phyloP scores from a whole-genome alignment of 2,329 filamentous ascomycete genomes.

The Beauveria australis region DNA sequence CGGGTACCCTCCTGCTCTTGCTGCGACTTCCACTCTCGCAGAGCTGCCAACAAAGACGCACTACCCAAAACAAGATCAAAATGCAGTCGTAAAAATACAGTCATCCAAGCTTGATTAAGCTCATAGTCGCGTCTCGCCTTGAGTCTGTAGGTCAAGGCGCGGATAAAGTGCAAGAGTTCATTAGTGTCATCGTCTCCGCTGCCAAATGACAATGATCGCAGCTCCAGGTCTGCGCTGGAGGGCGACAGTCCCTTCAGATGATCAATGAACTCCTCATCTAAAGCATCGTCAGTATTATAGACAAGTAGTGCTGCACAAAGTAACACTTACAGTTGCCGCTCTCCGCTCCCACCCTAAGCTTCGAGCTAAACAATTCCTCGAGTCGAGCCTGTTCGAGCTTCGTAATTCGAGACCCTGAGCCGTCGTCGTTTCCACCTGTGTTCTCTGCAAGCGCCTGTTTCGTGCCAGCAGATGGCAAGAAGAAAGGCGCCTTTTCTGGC shows the following conservation, averaged over 20 bases:
- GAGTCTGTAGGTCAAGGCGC: conserved; percentile 67
- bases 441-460: conserved; percentile 31
- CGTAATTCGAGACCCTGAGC: conserved; percentile 54
- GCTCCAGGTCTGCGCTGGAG: conserved; percentile 80
- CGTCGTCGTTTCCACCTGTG: conserved; percentile 33
- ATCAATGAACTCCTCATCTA: conserved; percentile 60
- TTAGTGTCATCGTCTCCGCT: conserved; percentile 43
- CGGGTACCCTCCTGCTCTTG: conserved; percentile 65
- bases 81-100: conserved; percentile 80
- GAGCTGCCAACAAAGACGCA: conserved; percentile 45
- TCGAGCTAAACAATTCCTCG: conserved; percentile 51
- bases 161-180: conserved; percentile 73
- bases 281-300: conserved; percentile 15
- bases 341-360: conserved; percentile 44
- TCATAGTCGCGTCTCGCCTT: conserved; percentile 74
- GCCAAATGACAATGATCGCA: conserved; percentile 62
- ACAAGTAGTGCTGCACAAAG: background rate
- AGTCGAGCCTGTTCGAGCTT: conserved; percentile 52
- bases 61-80: conserved; percentile 46
- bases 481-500: conserved; percentile 93
- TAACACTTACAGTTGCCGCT: conserved; percentile 51
- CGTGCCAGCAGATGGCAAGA: conserved; percentile 62
- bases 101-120: conserved; percentile 94
- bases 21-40: conserved; percentile 63
- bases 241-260: conserved; percentile 76